Evolutionary conservation across 2,329 filamentous ascomycete genomes (phyloP).

Genomic region (Venturia oleaginea): DNA sequence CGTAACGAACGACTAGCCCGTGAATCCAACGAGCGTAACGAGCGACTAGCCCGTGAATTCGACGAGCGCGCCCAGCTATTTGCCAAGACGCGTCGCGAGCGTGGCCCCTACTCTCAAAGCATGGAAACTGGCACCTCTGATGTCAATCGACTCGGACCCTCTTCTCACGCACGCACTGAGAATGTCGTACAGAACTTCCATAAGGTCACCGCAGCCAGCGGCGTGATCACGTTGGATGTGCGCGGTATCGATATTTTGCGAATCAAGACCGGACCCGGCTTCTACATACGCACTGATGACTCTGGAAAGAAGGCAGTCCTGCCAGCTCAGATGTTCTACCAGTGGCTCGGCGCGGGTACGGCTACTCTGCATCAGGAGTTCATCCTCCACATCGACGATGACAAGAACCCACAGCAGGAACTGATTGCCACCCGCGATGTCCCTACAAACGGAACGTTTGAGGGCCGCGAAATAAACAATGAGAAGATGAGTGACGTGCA

Average conservation of each 20-base stretch:
- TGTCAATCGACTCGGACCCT: not conserved
- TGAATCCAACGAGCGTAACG: not conserved
- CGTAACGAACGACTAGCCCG: not conserved
- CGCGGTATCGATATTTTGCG: not conserved
- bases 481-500: not conserved
- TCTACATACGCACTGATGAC: not conserved
- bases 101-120: not conserved
- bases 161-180: not conserved
- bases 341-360: not conserved
- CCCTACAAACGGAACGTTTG: not conserved
- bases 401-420: not conserved
- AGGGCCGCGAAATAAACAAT: not conserved
- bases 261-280: not conserved
- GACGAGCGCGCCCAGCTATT: not conserved
- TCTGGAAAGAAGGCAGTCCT: not conserved
- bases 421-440: not conserved
- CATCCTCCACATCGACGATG: not conserved
- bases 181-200: not conserved
- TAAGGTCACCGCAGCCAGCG: not conserved
- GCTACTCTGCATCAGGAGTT: not conserved
- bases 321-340: constrained; percentile 1
- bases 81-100: not conserved
- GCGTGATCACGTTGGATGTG: not conserved
- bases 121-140: not conserved
- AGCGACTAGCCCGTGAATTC: not conserved